Conservation (phyloP, 2,329 filamentous ascomycete genomes). For the Epichloe hybrida region DNA sequence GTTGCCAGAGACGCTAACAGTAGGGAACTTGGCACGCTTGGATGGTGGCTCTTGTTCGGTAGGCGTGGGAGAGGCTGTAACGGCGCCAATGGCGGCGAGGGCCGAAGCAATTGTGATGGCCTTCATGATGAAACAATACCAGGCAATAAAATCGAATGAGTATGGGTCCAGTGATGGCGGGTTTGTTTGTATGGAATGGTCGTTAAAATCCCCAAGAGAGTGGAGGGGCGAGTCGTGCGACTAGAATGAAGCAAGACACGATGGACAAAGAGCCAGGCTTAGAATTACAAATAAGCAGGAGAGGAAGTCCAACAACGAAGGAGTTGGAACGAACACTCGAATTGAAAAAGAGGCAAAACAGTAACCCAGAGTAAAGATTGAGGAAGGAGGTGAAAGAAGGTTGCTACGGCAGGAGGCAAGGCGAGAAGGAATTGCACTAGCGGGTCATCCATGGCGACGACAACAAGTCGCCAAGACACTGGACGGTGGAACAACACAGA, state of each 20-base stretch:
- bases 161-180: neutral
- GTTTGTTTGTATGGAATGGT: slow-evolving; percentile 1
- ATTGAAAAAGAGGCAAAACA: slow-evolving; percentile 13
- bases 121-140: slow-evolving; percentile 31
- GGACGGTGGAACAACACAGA: too few species aligned
- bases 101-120: slow-evolving; percentile 31
- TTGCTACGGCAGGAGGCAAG: neutral
- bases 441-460: too few species aligned
- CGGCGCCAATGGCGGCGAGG: slow-evolving; percentile 32
- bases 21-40: slow-evolving; percentile 36
- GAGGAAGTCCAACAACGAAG: slow-evolving; percentile 23
- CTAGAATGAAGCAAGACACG: slow-evolving; percentile 1
- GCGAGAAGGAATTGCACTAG: neutral
- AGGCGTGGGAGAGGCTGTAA: slow-evolving; percentile 34
- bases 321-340: slow-evolving; percentile 15
- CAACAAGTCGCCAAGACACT: neutral
- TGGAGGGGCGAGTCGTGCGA: slow-evolving; percentile 5
- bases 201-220: slow-evolving; percentile 7
- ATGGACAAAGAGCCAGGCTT: slow-evolving; percentile 6
- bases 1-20: slow-evolving; percentile 42
- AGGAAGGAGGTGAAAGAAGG: neutral
- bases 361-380: slow-evolving; percentile 1
- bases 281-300: slow-evolving; percentile 7
- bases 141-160: slow-evolving; percentile 6
- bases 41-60: slow-evolving; percentile 33